Evolutionary conservation across 495 filamentous ascomycete genomes (phyloP).

Genomic region (Delitschia confertaspora): DNA sequence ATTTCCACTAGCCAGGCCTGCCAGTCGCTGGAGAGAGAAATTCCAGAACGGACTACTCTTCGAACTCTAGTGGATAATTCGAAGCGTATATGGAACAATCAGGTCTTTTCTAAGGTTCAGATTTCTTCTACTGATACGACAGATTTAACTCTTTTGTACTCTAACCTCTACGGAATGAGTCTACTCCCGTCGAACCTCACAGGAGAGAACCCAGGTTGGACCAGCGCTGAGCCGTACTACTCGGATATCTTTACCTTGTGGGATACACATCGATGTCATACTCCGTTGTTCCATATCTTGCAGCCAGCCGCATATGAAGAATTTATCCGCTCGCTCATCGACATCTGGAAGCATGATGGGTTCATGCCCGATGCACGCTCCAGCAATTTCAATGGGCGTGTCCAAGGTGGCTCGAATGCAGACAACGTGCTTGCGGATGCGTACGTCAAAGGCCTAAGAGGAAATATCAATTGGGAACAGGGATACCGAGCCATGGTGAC

Average conservation of each 20-base stretch:
- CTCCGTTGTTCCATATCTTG: slow-evolving; percentile 55
- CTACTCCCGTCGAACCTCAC: slow-evolving; percentile 63
- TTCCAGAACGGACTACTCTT: slow-evolving; percentile 44
- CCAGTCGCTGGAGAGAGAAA: slow-evolving; percentile 48
- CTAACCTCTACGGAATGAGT: slow-evolving; percentile 60
- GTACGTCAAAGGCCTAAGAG: slow-evolving; percentile 61
- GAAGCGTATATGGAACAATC: slow-evolving; percentile 47
- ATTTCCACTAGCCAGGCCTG: slow-evolving; percentile 59
- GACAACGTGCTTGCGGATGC: slow-evolving; percentile 70
- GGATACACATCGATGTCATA: slow-evolving; percentile 56
- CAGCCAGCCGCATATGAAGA: slow-evolving; percentile 56
- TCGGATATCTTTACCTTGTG: slow-evolving; percentile 52
- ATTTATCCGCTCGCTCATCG: slow-evolving; percentile 58
- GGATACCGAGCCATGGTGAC: slow-evolving; percentile 62
- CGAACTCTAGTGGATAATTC: slow-evolving; percentile 41
- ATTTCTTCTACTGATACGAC: slow-evolving; percentile 47
- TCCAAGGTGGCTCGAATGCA: slow-evolving; percentile 64
- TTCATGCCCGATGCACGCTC: slow-evolving; percentile 39
- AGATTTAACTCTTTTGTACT: slow-evolving; percentile 54
- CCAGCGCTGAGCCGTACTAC: slow-evolving; percentile 56
- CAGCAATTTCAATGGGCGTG: slow-evolving; percentile 61
- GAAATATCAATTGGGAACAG: slow-evolving; percentile 58
- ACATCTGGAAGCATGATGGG: slow-evolving; percentile 60
- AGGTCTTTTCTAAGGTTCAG: slow-evolving; percentile 55
- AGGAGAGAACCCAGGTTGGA: slow-evolving; percentile 62